Percentiles rank a stretch among this genome's conserved stretches.
Conservation (phyloP, 2,329 filamentous ascomycete genomes). For the Sporothrix euskadiensis region DNA sequence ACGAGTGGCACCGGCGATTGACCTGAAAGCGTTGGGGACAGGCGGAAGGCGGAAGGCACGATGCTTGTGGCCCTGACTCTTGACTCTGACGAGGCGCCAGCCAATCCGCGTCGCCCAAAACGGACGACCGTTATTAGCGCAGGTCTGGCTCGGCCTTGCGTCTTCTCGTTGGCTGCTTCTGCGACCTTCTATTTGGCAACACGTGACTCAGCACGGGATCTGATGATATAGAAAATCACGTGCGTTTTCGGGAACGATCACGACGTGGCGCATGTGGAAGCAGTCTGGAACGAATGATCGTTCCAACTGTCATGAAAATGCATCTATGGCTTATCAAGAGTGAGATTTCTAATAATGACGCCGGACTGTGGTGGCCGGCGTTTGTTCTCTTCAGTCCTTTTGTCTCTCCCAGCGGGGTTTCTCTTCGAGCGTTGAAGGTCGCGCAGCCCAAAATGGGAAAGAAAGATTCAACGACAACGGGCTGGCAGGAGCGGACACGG, state of each 20-base stretch:
- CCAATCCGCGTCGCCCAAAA: conserved; percentile 1
- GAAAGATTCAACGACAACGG: neutral
- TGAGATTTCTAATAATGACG: neutral
- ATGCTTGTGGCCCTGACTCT: neutral
- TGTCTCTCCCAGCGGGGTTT: neutral
- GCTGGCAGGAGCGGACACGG: neutral
- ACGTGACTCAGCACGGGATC: neutral
- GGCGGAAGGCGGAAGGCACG: conserved; percentile 7
- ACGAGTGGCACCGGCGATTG: neutral
- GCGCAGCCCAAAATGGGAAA: neutral
- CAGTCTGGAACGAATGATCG: neutral
- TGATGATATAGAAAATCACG: neutral
- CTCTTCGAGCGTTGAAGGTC: neutral
- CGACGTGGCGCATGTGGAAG: neutral
- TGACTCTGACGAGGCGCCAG: neutral
- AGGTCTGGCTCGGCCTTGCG: neutral
- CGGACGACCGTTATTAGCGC: conserved; percentile 11
- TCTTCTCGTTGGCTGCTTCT: conserved; percentile 3
- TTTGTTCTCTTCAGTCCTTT: neutral
- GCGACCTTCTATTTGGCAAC: neutral
- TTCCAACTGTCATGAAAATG: neutral
- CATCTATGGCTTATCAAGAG: neutral
- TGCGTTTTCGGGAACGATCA: neutral
- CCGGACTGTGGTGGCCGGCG: neutral
- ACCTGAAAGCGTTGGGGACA: conserved; percentile 6